Evolutionary conservation across 305 asterid species (phyloP).

Genomic region (Nicotiana rustica): DNA sequence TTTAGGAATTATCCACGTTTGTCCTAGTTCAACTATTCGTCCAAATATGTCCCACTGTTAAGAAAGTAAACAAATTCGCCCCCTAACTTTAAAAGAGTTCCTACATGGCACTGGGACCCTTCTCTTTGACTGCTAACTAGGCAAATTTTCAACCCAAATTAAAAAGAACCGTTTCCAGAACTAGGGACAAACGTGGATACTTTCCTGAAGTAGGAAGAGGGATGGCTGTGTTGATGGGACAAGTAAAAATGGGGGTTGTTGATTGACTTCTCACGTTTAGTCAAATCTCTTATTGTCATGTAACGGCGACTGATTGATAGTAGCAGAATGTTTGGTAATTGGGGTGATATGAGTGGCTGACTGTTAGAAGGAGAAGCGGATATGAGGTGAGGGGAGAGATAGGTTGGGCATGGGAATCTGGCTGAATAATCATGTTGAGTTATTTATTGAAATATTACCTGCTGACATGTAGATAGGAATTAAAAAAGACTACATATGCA

Average conservation of each 20-base stretch:
- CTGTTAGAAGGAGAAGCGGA: conserved; percentile 1
- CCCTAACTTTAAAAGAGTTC: too few species aligned
- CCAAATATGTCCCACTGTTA: too few species aligned
- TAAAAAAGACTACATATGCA: not conserved
- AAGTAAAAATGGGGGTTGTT: not conserved
- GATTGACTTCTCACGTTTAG: not conserved
- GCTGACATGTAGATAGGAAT: not conserved
- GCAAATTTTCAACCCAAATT: too few species aligned
- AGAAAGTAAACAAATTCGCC: too few species aligned
- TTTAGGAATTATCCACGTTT: too few species aligned
- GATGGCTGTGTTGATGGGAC: not conserved
- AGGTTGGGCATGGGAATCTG: not conserved
- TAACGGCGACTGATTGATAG: not conserved
- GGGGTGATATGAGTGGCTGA: not conserved
- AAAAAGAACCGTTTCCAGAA: too few species aligned
- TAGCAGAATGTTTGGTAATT: not conserved
- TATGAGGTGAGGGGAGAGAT: conserved; percentile 12
- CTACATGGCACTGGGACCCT: too few species aligned
- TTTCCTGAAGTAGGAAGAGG: not conserved
- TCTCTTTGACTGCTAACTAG: too few species aligned
- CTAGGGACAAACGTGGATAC: too few species aligned
- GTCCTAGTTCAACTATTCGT: too few species aligned
- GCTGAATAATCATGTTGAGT: not conserved
- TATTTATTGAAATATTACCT: not conserved
- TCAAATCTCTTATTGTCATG: not conserved